These are phyloP conservation scores for Euclidium syriacum DNA, from an alignment of 345 rosid species.

Conservation along the genomic window DNA sequence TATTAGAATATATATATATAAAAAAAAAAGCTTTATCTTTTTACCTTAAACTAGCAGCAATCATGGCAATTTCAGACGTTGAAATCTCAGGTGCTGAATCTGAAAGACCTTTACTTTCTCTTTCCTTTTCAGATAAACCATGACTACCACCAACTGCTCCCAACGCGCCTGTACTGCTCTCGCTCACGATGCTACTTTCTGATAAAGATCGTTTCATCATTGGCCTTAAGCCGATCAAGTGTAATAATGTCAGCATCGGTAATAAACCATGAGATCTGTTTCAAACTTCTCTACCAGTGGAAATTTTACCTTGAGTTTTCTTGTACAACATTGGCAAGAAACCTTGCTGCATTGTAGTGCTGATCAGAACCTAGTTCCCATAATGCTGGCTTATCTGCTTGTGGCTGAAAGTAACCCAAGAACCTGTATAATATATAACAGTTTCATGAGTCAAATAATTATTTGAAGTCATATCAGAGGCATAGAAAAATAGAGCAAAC, in stretches of 20 bases:
- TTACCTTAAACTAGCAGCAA: constrained; percentile 49
- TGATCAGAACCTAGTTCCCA: constrained; percentile 91
- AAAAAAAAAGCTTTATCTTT: background rate
- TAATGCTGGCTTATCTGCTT: constrained; percentile 72
- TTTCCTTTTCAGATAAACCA: constrained; percentile 33
- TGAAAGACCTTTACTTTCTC: constrained; percentile 45
- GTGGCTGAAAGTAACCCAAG: constrained; percentile 95
- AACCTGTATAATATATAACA: constrained; percentile 47
- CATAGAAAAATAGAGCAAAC: background rate
- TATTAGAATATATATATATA: no score
- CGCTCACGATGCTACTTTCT: constrained; percentile 64
- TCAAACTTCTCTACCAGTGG: background rate
- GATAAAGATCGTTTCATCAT: constrained; percentile 72
- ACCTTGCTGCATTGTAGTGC: constrained; percentile 50
- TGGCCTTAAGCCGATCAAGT: constrained; percentile 37
- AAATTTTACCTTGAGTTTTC: constrained; percentile 43
- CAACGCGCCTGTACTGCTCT: constrained; percentile 35
- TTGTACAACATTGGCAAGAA: constrained; percentile 30
- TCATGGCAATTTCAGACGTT: constrained; percentile 38
- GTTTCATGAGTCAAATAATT: background rate
- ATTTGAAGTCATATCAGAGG: background rate
- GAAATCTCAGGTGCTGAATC: constrained; percentile 62
- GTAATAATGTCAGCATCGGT: constrained; percentile 9
- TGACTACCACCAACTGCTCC: constrained; percentile 29
- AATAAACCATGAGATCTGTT: background rate